phyloP scores from a whole-genome alignment of 257 asterid species.

The Solanum medicagineum region DNA sequence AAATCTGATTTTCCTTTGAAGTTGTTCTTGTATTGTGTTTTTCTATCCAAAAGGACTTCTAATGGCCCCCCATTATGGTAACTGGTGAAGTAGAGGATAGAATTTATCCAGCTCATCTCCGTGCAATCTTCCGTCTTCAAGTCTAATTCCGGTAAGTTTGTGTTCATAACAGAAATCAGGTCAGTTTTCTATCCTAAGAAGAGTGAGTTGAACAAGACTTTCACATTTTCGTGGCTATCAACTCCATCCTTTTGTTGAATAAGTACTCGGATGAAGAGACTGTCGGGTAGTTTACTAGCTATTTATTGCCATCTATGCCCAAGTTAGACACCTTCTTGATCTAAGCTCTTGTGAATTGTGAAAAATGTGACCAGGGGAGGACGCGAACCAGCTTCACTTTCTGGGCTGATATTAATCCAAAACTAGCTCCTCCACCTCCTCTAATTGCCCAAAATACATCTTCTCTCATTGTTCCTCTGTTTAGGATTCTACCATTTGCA shows the following conservation, averaged over 20 bases:
- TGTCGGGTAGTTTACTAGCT: slow-evolving; percentile 1
- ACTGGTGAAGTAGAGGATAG: slow-evolving; percentile 7
- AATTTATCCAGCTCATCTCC: slow-evolving; percentile 14
- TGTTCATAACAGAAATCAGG: background rate
- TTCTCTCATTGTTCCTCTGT: slow-evolving; percentile 7
- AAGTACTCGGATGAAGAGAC: slow-evolving; percentile 3
- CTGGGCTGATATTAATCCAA: slow-evolving; percentile 12
- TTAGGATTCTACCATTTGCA: slow-evolving; percentile 4
- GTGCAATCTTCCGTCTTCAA: background rate
- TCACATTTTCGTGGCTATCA: background rate
- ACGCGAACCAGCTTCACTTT: slow-evolving; percentile 11
- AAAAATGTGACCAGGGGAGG: slow-evolving; percentile 2
- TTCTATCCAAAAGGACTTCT: slow-evolving; percentile 8
- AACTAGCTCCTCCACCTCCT: slow-evolving; percentile 23
- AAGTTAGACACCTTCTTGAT: background rate
- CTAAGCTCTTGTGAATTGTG: slow-evolving; percentile 1
- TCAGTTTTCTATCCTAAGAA: slow-evolving; percentile 7
- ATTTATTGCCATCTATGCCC: slow-evolving; percentile 9
- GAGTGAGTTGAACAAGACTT: slow-evolving; percentile 2
- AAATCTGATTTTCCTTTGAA: slow-evolving; percentile 18
- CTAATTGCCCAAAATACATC: slow-evolving; percentile 23
- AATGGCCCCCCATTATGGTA: background rate
- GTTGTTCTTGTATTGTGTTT: slow-evolving; percentile 4
- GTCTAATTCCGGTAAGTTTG: slow-evolving; percentile 8
- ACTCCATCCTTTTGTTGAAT: background rate